phyloP scores from a whole-genome alignment of 441 rosid species.

The Euphorbia celastroides region DNA sequence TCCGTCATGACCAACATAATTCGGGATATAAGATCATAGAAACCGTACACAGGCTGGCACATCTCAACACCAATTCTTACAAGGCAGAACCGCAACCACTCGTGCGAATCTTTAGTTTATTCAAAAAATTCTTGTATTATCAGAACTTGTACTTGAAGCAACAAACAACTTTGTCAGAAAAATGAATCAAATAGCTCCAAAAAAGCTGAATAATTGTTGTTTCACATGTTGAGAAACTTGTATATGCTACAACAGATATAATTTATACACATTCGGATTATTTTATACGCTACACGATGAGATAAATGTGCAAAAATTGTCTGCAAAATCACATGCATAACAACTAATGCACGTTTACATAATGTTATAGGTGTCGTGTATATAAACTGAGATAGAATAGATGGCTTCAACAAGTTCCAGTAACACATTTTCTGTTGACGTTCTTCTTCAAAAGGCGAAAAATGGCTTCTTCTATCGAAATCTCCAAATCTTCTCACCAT shows the following conservation, averaged over 20 bases:
- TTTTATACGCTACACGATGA: background rate
- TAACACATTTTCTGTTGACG: background rate
- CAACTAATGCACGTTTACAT: background rate
- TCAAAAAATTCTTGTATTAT: background rate
- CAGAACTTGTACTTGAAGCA: background rate
- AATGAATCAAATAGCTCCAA: background rate
- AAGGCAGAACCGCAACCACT: constrained; percentile 23
- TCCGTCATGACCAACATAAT: too few relatives aligned
- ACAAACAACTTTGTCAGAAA: constrained; percentile 6
- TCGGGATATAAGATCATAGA: too few relatives aligned
- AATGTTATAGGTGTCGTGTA: background rate
- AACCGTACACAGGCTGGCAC: background rate
- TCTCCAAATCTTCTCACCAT: constrained; percentile 19
- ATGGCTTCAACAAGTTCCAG: background rate
- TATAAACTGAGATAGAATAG: background rate
- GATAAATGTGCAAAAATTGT: background rate
- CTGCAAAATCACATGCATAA: background rate
- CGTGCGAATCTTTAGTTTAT: background rate
- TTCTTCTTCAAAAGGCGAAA: too few relatives aligned
- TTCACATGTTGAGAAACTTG: background rate
- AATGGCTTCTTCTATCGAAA: background rate
- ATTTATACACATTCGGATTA: background rate
- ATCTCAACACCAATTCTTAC: constrained; percentile 9
- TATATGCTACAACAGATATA: background rate
- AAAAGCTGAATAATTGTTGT: background rate